phyloP scores from a whole-genome alignment of 805 yeast genomes.

The Metschnikowia gelsemii region DNA sequence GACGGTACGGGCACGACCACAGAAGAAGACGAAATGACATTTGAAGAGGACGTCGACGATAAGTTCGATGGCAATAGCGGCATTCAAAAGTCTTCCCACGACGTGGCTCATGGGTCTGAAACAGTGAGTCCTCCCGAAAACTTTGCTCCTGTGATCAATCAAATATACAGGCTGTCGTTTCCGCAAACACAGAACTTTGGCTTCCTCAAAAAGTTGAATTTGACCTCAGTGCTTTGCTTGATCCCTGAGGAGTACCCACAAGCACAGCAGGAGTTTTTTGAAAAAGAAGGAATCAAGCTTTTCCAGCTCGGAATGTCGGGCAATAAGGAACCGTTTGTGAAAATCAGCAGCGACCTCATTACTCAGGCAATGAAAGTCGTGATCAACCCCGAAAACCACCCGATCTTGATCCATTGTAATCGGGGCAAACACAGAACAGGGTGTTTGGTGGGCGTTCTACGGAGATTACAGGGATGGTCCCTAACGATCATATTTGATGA shows the following conservation, averaged over 20 bases:
- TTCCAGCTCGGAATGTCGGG: conserved; percentile 94
- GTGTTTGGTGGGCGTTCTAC: conserved; percentile 87
- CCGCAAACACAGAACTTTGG: conserved; percentile 82
- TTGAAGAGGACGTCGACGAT: conserved; percentile 44
- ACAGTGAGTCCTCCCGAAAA: conserved; percentile 78
- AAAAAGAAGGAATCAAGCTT: conserved; percentile 59
- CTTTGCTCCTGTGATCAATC: conserved; percentile 73
- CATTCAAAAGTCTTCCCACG: conserved; percentile 4
- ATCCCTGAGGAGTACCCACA: conserved; percentile 91
- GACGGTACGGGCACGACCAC: conserved; percentile 29
- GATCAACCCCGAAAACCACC: conserved; percentile 83
- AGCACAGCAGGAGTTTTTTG: conserved; percentile 65
- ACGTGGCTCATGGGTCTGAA: conserved; percentile 8
- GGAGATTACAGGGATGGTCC: conserved; percentile 90
- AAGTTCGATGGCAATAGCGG: conserved; percentile 33
- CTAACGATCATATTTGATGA: conserved; percentile 93
- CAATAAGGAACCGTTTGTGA: conserved; percentile 91
- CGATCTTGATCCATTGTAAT: conserved; percentile 90
- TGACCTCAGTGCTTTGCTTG: conserved; percentile 76
- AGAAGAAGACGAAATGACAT: conserved; percentile 29
- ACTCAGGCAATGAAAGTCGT: conserved; percentile 81
- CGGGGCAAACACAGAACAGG: conserved; percentile 97
- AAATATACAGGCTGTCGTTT: conserved; percentile 83
- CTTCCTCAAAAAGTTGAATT: conserved; percentile 58
- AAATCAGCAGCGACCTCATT: conserved; percentile 61